phyloP scores from a whole-genome alignment of 2,329 filamentous ascomycete species.

The Xylariaceae sp. region DNA sequence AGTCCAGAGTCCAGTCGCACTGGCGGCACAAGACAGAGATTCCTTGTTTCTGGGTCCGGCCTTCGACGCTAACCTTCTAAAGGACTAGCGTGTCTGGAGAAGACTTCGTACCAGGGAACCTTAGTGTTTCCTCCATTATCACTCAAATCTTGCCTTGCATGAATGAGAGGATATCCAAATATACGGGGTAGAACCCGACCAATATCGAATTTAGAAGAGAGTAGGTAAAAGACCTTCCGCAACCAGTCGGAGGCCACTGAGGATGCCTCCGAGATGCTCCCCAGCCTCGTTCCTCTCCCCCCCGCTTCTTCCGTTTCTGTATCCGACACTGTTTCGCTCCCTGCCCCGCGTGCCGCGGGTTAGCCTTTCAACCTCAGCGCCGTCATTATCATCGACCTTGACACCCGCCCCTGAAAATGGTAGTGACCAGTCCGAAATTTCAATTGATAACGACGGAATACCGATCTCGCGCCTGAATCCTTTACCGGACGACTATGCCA shows the following conservation, averaged over 20 bases:
- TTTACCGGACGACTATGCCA: constrained; percentile 73
- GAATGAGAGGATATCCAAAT: neutral
- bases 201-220: neutral
- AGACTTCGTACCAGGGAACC: neutral
- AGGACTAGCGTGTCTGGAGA: neutral
- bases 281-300: constrained; percentile 35
- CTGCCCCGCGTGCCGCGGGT: constrained; percentile 25
- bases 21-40: no score
- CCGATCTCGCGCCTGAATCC: constrained; percentile 66
- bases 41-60: neutral
- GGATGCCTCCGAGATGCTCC: constrained; percentile 40
- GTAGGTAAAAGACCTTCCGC: neutral
- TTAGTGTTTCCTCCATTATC: constrained; percentile 18
- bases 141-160: constrained; percentile 6
- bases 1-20: no score
- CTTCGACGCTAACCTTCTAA: constrained; percentile 10
- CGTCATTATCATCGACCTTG: constrained; percentile 13
- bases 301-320: constrained; percentile 48
- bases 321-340: constrained; percentile 41
- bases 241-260: constrained; percentile 12
- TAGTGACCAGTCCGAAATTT: constrained; percentile 25
- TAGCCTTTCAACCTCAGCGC: constrained; percentile 23
- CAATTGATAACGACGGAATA: constrained; percentile 34
- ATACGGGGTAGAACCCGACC: neutral
- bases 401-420: constrained; percentile 17